Evolutionary conservation across 2,329 filamentous ascomycete genomes (phyloP).

Genomic region (Exophiala spinifera): DNA sequence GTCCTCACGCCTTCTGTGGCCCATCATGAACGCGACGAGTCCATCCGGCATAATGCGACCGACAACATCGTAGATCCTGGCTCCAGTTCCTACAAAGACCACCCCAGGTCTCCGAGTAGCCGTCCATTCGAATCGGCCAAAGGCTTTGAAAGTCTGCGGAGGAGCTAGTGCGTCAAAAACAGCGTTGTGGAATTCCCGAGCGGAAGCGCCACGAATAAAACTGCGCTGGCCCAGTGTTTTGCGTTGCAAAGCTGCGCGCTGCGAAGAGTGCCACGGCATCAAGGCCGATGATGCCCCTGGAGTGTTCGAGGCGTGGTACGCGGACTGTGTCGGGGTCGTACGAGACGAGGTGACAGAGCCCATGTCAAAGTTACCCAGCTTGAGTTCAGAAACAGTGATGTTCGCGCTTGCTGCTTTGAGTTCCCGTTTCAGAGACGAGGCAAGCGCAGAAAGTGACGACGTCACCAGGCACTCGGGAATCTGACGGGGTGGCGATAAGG

Average conservation of each 20-base stretch:
- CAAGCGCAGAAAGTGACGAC: conserved; percentile 81
- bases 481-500: conserved; percentile 43
- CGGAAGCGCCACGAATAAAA: conserved; percentile 60
- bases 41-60: conserved; percentile 74
- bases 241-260: conserved; percentile 33
- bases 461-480: conserved; percentile 83
- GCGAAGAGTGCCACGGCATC: conserved; percentile 30
- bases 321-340: conserved; percentile 32
- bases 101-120: conserved; percentile 52
- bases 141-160: conserved; percentile 42
- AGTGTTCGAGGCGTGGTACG: conserved; percentile 8
- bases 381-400: conserved; percentile 78
- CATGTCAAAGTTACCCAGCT: conserved; percentile 88
- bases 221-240: conserved; percentile 35
- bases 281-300: conserved; percentile 17
- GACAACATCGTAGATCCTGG: conserved; percentile 78
- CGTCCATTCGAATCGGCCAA: conserved; percentile 38
- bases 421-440: conserved; percentile 75
- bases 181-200: conserved; percentile 77
- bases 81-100: conserved; percentile 79
- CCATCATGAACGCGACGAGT: conserved; percentile 92
- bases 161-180: conserved; percentile 83
- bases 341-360: conserved; percentile 54
- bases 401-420: conserved; percentile 64
- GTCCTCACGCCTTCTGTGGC: conserved; percentile 58